A percentile compares a stretch with the other conserved stretches of the same genome.
These are phyloP conservation scores for Gossypium raimondii DNA, from an alignment of 345 rosid genomes.

Conservation along the genomic window DNA sequence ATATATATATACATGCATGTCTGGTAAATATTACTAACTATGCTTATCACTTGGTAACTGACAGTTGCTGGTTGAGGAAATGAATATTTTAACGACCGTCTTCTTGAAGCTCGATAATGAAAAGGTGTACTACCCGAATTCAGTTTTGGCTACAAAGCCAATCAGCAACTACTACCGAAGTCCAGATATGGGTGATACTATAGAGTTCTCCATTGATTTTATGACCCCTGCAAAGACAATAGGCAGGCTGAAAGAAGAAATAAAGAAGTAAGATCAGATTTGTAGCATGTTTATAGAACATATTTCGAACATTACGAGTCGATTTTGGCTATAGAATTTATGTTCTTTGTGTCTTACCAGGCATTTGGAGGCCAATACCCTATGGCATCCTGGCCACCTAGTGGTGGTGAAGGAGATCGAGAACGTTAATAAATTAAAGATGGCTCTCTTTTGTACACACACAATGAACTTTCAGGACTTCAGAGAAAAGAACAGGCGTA, in stretches of 20 bases:
- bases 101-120: slow-evolving; percentile 77
- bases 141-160: slow-evolving; percentile 63
- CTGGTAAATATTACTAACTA: slow-evolving; percentile 1
- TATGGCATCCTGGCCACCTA: slow-evolving; percentile 40
- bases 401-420: slow-evolving; percentile 53
- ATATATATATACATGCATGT: not conserved
- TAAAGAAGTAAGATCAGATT: slow-evolving; percentile 42
- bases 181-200: slow-evolving; percentile 75
- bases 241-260: slow-evolving; percentile 48
- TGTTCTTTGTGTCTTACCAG: slow-evolving; percentile 25
- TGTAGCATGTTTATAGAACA: not conserved
- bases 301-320: not conserved
- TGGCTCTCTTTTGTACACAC: slow-evolving; percentile 38
- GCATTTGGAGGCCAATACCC: slow-evolving; percentile 38
- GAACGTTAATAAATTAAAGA: slow-evolving; percentile 42
- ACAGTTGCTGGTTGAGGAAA: slow-evolving; percentile 87
- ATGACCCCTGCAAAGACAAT: slow-evolving; percentile 57
- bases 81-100: slow-evolving; percentile 75
- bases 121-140: slow-evolving; percentile 79
- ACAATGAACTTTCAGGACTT: slow-evolving; percentile 54
- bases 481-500: slow-evolving; percentile 45
- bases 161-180: slow-evolving; percentile 81
- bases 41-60: not conserved
- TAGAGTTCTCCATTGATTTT: slow-evolving; percentile 73
- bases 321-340: not conserved